phyloP scores from a whole-genome alignment of 2,329 filamentous ascomycete genomes.

The Metarhizium sp. region DNA sequence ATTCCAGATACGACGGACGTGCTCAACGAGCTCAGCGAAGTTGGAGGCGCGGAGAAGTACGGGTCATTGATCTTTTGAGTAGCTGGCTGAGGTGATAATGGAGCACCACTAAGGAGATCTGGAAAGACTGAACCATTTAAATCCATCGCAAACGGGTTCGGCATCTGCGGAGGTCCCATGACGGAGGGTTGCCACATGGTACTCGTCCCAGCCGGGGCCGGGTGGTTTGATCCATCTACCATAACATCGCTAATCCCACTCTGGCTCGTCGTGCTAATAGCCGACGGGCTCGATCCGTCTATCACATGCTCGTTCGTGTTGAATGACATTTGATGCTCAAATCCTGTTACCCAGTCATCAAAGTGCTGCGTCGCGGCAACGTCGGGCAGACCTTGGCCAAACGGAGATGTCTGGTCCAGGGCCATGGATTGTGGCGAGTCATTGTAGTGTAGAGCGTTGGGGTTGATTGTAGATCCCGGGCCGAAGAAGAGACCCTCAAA shows the following conservation, averaged over 20 bases:
- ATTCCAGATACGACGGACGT: constrained; percentile 61
- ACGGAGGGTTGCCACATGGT: constrained; percentile 63
- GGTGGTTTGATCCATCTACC: constrained; percentile 69
- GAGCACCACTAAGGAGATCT: constrained; percentile 62
- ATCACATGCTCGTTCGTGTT: constrained; percentile 68
- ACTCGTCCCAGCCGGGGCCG: constrained; percentile 40
- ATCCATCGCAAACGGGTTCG: constrained; percentile 66
- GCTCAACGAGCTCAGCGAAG: constrained; percentile 64
- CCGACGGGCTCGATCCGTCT: constrained; percentile 89
- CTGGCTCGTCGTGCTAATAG: constrained; percentile 90
- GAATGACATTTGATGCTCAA: constrained; percentile 69
- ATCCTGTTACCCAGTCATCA: constrained; percentile 75
- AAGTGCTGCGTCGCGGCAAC: constrained; percentile 48
- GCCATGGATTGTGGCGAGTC: constrained; percentile 62
- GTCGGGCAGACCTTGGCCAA: constrained; percentile 46
- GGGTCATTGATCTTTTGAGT: constrained; percentile 61
- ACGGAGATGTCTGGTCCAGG: constrained; percentile 53
- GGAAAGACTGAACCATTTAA: constrained; percentile 65
- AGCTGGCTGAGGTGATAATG: constrained; percentile 69
- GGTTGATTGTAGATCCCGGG: constrained; percentile 57
- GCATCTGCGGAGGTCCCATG: constrained; percentile 59
- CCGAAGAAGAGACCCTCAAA: constrained; percentile 54
- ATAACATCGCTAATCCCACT: constrained; percentile 86
- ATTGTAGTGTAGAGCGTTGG: constrained; percentile 72
- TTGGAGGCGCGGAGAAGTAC: constrained; percentile 71